These are phyloP conservation scores for Cordyceps javanica DNA, from an alignment of 2,329 filamentous ascomycete species.

Conservation along the genomic window DNA sequence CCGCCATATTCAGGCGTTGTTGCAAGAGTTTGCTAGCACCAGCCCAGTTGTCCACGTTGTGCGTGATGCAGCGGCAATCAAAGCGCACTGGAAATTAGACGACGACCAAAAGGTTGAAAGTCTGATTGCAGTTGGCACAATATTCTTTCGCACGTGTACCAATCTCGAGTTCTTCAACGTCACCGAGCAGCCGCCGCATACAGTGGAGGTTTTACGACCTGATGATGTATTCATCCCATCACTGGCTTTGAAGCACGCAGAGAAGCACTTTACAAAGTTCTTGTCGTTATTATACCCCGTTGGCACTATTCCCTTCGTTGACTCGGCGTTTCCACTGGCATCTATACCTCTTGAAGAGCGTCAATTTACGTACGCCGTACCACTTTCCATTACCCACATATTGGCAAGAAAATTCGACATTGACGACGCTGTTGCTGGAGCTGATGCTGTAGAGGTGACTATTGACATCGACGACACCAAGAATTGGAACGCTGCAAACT, in stretches of 20 bases:
- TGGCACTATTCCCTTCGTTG: slow-evolving; percentile 50
- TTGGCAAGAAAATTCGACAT: slow-evolving; percentile 44
- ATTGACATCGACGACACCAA: neutral
- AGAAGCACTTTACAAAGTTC: slow-evolving; percentile 65
- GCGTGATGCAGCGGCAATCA: slow-evolving; percentile 59
- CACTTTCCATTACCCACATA: slow-evolving; percentile 53
- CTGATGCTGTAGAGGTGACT: slow-evolving; percentile 2
- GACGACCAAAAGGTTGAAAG: slow-evolving; percentile 50
- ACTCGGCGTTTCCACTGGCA: slow-evolving; percentile 60
- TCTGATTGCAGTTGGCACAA: slow-evolving; percentile 50
- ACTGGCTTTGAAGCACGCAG: slow-evolving; percentile 60
- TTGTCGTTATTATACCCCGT: slow-evolving; percentile 53
- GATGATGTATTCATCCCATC: slow-evolving; percentile 48
- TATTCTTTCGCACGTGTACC: slow-evolving; percentile 58
- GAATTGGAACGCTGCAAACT: neutral
- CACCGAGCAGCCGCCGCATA: slow-evolving; percentile 41
- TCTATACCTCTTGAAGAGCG: slow-evolving; percentile 53
- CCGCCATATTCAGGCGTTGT: slow-evolving; percentile 50
- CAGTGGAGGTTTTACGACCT: slow-evolving; percentile 19
- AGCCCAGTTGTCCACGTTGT: slow-evolving; percentile 68
- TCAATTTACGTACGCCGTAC: slow-evolving; percentile 61
- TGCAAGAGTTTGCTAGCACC: slow-evolving; percentile 55
- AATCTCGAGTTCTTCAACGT: slow-evolving; percentile 75
- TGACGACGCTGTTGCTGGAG: slow-evolving; percentile 10
- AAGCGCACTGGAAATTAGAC: slow-evolving; percentile 53